phyloP scores from a whole-genome alignment of 768 basidiomycete species.

The Agrocybe chaxingu region DNA sequence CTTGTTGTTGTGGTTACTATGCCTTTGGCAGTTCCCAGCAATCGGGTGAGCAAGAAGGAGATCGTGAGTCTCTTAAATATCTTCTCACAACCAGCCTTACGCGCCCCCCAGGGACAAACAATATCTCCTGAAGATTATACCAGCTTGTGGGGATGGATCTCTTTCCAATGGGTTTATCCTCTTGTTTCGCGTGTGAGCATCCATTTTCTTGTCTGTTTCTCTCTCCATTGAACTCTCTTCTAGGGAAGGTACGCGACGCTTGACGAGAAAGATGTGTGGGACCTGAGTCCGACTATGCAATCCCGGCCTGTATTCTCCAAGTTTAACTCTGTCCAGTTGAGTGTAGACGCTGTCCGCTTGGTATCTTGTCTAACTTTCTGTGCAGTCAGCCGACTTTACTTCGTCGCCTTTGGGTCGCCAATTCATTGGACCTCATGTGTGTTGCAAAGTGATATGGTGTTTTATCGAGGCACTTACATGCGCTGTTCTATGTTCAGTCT shows the following conservation, averaged over 20 bases:
- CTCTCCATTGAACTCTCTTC: background rate
- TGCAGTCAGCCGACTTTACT: conserved; percentile 35
- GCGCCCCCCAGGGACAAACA: conserved; percentile 38
- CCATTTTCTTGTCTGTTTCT: background rate
- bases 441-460: conserved; percentile 4
- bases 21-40: conserved; percentile 66
- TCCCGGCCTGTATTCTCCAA: conserved; percentile 62
- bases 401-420: conserved; percentile 39
- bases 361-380: background rate
- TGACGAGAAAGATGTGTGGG: conserved; percentile 70
- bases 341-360: background rate
- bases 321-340: conserved; percentile 36
- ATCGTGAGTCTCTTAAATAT: conserved; percentile 46
- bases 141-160: conserved; percentile 65
- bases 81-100: background rate
- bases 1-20: conserved; percentile 51
- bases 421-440: conserved; percentile 44
- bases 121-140: conserved; percentile 79
- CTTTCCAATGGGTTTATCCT: conserved; percentile 71
- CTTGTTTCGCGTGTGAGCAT: conserved; percentile 46
- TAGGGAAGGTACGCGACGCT: conserved; percentile 53
- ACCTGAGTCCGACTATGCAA: conserved; percentile 63
- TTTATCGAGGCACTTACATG: background rate
- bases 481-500: conserved; percentile 30
- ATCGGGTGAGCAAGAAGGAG: conserved; percentile 44